These are phyloP conservation scores for Leptoxyphium fumago DNA, from an alignment of 2,329 filamentous ascomycete genomes.

Conservation along the genomic window DNA sequence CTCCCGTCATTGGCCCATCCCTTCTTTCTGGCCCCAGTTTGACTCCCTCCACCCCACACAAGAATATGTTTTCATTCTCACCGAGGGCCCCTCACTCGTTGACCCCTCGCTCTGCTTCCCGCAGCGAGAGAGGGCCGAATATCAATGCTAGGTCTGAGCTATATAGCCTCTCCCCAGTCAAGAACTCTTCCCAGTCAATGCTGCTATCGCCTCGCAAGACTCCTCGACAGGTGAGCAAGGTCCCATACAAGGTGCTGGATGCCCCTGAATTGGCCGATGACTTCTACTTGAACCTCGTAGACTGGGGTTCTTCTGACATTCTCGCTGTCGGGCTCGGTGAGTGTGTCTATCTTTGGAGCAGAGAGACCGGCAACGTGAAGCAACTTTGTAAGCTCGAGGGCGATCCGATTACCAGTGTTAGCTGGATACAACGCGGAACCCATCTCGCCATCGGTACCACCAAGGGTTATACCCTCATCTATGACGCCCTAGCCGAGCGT, in stretches of 20 bases:
- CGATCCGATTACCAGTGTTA: slow-evolving; percentile 90
- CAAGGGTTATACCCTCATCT: slow-evolving; percentile 91
- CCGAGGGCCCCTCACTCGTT: slow-evolving; percentile 76
- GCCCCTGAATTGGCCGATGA: slow-evolving; percentile 92
- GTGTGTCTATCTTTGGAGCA: slow-evolving; percentile 98
- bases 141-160: slow-evolving; percentile 82
- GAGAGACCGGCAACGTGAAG: slow-evolving; percentile 75
- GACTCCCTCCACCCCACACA: slow-evolving; percentile 89
- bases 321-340: slow-evolving; percentile 83
- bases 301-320: slow-evolving; percentile 93
- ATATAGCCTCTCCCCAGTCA: slow-evolving; percentile 88
- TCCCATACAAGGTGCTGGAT: slow-evolving; percentile 94
- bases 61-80: slow-evolving; percentile 75
- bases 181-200: slow-evolving; percentile 85
- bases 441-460: slow-evolving; percentile 91
- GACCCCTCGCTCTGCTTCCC: slow-evolving; percentile 48
- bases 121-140: slow-evolving; percentile 75
- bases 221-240: slow-evolving; percentile 81
- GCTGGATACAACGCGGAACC: slow-evolving; percentile 90
- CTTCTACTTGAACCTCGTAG: slow-evolving; percentile 93
- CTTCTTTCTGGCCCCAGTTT: slow-evolving; percentile 55
- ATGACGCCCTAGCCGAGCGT: slow-evolving; percentile 80
- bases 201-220: slow-evolving; percentile 79
- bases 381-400: slow-evolving; percentile 87
- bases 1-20: slow-evolving; percentile 49